Conservation (phyloP, 306 rosid species). For the Ochetophila trinervis region DNA sequence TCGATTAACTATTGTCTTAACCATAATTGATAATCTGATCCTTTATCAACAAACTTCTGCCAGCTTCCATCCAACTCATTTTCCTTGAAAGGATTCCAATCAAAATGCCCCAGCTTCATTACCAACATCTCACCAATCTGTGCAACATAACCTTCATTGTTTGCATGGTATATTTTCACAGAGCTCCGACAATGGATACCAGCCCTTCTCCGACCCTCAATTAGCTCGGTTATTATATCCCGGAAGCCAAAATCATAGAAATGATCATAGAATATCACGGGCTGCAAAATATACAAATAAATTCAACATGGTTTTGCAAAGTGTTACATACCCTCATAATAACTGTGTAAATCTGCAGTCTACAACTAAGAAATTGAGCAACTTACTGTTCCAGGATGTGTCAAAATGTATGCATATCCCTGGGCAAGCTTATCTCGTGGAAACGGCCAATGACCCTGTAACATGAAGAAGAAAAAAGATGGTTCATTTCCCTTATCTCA, state of each 20-base stretch:
- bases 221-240: conserved; percentile 53
- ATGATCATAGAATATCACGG: conserved; percentile 67
- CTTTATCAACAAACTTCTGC: conserved; percentile 72
- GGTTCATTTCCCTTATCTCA: neutral
- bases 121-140: conserved; percentile 62
- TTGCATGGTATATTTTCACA: conserved; percentile 64
- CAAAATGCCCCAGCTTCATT: conserved; percentile 69
- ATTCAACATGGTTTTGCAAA: neutral
- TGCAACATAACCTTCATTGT: conserved; percentile 74
- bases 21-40: conserved; percentile 69
- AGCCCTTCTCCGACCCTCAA: conserved; percentile 61
- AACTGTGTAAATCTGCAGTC: no score
- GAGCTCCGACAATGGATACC: conserved; percentile 74
- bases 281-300: conserved; percentile 41
- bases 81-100: conserved; percentile 78
- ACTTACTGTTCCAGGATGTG: conserved; percentile 82
- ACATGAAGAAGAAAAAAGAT: conserved; percentile 15
- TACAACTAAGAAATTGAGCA: conserved; percentile 6
- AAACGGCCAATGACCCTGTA: conserved; percentile 86
- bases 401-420: conserved; percentile 79
- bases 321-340: neutral
- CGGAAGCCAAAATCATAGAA: conserved; percentile 67
- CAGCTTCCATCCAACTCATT: conserved; percentile 69
- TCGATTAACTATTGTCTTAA: conserved; percentile 45
- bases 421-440: conserved; percentile 75